Base-by-base conservation (phyloP, 1,139 yeast genomes). In the Lipomyces yarrowii region DNA sequence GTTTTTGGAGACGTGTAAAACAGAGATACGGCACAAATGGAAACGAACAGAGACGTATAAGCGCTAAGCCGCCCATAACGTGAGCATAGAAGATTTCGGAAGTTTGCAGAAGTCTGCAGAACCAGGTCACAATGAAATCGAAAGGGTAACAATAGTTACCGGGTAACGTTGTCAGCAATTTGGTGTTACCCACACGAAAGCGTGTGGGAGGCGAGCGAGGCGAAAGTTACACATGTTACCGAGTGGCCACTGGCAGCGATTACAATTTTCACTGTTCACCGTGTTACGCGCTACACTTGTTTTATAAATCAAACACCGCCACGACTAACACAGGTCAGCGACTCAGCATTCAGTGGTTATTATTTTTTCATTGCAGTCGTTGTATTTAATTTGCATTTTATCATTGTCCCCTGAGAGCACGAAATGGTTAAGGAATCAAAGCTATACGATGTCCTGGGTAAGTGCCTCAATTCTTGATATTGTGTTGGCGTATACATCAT, bases 371-470 rank as follows among this genome's bases (percentile, higher is more conserved):
- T 23, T 52, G n/a, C 23, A 6, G 55, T 21, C 4, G 11, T 30
- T 18, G 7, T 42, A 10, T 42, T 18, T n/a, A 42, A 42, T 42
- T 42, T 42, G 48, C 48, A 42, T 42, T 42, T 42, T n/a, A n/a
- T 42, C 21, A 18, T 42, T 42, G 18, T 18, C 26, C 26, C 30
- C 10, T 46, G n/a, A n/a, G 21, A 30, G 57, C 35, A 15, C 3
- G 77, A 69, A 72, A 93, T 94, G 98, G 98, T 89, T 70, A 91
- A 87, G 76, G 98, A 94, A 69, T 88, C 98, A 56, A 90, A 90
- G 77, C 84, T 89, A 71, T 94, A 94, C 81, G 98, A 93, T 74
- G 78, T 85, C 46, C 83, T 93, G 73, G 97, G 74, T 73, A 62
- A 56, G 74, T 70, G 35, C 13, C 32, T 11, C 5, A 52, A 52